Percentiles rank a stretch among this genome's conserved stretches.
Conservation (phyloP, 805 yeast genomes). For the Candida sakaeoensis region DNA sequence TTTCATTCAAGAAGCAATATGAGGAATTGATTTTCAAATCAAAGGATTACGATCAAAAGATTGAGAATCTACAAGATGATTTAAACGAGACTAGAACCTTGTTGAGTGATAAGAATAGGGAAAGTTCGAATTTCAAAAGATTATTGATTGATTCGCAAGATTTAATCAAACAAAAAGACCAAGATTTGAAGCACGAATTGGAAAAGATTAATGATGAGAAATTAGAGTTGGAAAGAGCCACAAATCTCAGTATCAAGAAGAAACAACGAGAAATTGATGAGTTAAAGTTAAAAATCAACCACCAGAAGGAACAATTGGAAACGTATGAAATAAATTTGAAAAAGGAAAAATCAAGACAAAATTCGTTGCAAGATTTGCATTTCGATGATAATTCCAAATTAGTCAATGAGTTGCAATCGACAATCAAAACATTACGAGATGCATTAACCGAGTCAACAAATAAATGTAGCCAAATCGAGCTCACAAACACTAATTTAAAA, state of each 20-base stretch:
- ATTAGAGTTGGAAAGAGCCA: slow-evolving; percentile 52
- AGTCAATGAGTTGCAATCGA: slow-evolving; percentile 22
- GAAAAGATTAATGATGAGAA: slow-evolving; percentile 56
- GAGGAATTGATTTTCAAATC: slow-evolving; percentile 68
- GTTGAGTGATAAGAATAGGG: slow-evolving; percentile 78
- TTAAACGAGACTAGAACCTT: slow-evolving; percentile 67
- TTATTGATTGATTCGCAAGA: slow-evolving; percentile 67
- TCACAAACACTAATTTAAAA: slow-evolving; percentile 50
- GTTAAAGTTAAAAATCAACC: slow-evolving; percentile 36
- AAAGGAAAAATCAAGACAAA: slow-evolving; percentile 13
- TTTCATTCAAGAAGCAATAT: slow-evolving; percentile 55
- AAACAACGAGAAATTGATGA: slow-evolving; percentile 69
- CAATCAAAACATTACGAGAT: slow-evolving; percentile 45
- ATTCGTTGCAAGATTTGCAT: slow-evolving; percentile 18
- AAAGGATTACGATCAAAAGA: slow-evolving; percentile 57
- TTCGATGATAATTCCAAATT: slow-evolving; percentile 5
- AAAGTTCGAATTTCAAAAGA: slow-evolving; percentile 67
- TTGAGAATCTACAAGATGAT: slow-evolving; percentile 76
- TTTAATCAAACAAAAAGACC: slow-evolving; percentile 44
- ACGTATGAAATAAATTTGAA: slow-evolving; percentile 33
- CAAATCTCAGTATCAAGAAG: slow-evolving; percentile 46
- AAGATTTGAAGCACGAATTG: slow-evolving; percentile 54
- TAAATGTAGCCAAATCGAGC: slow-evolving; percentile 55
- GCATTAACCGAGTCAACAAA: slow-evolving; percentile 50
- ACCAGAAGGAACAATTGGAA: slow-evolving; percentile 37